Conservation (phyloP, 352 stramenopile genomes). For the Globisporangium viniferum region DNA sequence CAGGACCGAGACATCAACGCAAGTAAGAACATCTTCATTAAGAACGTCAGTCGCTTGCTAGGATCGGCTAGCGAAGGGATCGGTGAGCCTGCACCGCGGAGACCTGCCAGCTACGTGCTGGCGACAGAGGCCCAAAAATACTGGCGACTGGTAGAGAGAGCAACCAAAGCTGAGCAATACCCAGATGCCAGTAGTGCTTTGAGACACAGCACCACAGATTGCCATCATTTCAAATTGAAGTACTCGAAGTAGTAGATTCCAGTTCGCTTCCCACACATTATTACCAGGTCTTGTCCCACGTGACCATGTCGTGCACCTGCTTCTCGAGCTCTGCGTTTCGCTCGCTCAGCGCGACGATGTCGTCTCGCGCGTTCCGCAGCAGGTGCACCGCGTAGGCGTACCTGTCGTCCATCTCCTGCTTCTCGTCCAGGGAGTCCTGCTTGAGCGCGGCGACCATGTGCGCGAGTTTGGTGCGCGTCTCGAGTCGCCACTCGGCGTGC, state of each 20-base stretch:
- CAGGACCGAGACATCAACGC: no score
- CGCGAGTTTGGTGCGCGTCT: slow-evolving; percentile 41
- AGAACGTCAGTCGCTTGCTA: no score
- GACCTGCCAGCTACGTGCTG: no score
- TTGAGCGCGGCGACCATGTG: slow-evolving; percentile 51
- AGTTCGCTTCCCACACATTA: neutral
- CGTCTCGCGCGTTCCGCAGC: slow-evolving; percentile 54
- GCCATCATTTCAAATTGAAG: neutral
- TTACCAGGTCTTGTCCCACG: slow-evolving; percentile 38
- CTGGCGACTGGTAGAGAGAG: neutral
- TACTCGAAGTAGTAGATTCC: no score
- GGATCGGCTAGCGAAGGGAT: no score
- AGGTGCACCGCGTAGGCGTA: slow-evolving; percentile 47
- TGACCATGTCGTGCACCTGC: slow-evolving; percentile 33
- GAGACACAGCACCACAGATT: neutral
- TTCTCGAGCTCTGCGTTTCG: slow-evolving; percentile 61
- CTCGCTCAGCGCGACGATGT: slow-evolving; percentile 51
- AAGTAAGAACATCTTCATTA: no score
- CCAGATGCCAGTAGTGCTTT: neutral
- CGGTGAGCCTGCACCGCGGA: no score
- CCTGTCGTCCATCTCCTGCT: slow-evolving; percentile 45
- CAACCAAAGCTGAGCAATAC: neutral
- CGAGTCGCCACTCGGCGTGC: slow-evolving; percentile 50
- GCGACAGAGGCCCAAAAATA: no score
- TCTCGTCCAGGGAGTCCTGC: slow-evolving; percentile 45